phyloP scores from a whole-genome alignment of 2,329 filamentous ascomycete genomes.

The Cryphonectria radicalis region DNA sequence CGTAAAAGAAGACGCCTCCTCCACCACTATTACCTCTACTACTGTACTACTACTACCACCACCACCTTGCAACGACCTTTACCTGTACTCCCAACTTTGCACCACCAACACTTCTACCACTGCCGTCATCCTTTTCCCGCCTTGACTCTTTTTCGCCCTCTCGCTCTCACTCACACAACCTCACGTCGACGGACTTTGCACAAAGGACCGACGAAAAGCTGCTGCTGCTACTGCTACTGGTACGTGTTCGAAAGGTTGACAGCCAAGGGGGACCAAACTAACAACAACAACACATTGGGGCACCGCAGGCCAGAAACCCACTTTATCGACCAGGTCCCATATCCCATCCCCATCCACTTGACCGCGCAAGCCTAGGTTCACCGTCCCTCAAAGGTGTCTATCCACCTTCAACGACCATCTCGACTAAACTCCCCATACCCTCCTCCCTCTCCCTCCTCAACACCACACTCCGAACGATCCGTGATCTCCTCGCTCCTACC shows the following conservation, averaged over 20 bases:
- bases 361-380: conserved; percentile 9
- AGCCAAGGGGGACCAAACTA: not conserved
- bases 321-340: conserved; percentile 4
- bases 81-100: not conserved
- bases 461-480: conserved; percentile 15
- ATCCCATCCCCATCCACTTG: conserved; percentile 1
- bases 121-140: not conserved
- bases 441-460: not conserved
- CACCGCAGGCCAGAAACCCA: conserved; percentile 2
- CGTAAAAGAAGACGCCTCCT: not conserved
- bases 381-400: conserved; percentile 15
- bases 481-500: not conserved
- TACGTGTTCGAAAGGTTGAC: not conserved
- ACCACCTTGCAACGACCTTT: not conserved
- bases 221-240: not conserved
- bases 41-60: too few species aligned
- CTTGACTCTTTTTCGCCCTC: not conserved
- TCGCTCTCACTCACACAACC: not conserved
- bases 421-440: not conserved
- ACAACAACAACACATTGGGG: not conserved
- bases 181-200: not conserved
- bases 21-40: not conserved
- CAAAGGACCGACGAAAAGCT: not conserved
- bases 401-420: conserved; percentile 4
- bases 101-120: not conserved